Evolutionary conservation across 208 protist species (phyloP), one percentile per base, ranked within the genome.

Genomic region (Acanthamoeba pearcei): DNA sequence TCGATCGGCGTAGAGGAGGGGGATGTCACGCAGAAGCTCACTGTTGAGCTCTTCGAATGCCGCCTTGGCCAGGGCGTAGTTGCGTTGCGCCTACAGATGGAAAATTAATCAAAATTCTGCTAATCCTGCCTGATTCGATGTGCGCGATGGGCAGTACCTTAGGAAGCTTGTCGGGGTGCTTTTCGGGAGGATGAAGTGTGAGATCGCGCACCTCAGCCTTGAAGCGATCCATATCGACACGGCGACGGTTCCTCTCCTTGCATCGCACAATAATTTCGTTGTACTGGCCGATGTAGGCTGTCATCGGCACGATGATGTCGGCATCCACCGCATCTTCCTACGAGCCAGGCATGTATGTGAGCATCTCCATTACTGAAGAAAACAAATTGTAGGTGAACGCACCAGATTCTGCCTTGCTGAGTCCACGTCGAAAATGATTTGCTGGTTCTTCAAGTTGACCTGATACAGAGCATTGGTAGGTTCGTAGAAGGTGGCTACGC

Each of bases 151-250:
- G 57, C 22, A 8, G 29, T 42, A 92, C 86, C 57, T 24, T 66
- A 24, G 57, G 57, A 5, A 92, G 86, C 42, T 92, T 92, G 35
- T 74, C 86, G 66, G 86, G 86, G 13, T 76, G 68, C 49, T 92
- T 92, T 38, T 92, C 86, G 17, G 86, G 51, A 10, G 86, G 86
- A 35, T 92, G 57, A 5, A 92, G 86, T 4, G 86, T 92, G 66
- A 92, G 86, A 51, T 92, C 86, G 5, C 86, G 29, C 10, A 92
- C 86, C 74, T 92, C 86, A 22, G 13, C 17, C 46, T 92, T 92
- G 32, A 74, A 94, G 29, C 90, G 90, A 42, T 94, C 90, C 90
- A 94, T 94, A 19, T 94, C 90, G 17, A 35, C 66, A 19, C 32
- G 66, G n/a, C 90, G 64, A 5, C 90, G 90, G 8, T 22, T n/a